phyloP scores from a whole-genome alignment of 495 filamentous ascomycete genomes.

The Pseudomonodictys pantanalensis region DNA sequence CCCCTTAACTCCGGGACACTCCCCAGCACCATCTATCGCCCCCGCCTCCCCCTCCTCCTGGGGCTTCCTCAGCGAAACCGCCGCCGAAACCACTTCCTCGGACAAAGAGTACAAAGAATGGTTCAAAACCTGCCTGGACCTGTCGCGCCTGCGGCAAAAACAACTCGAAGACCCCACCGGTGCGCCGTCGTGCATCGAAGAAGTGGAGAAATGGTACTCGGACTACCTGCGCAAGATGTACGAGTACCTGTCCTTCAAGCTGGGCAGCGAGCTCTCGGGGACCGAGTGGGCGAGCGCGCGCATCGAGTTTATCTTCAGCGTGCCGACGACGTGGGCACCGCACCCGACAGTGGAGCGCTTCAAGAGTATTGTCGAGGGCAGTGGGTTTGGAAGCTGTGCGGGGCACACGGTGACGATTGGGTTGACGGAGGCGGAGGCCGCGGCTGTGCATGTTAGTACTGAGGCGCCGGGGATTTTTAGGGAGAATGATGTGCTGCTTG shows the following conservation, averaged over 20 bases:
- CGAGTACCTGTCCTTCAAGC: constrained; percentile 48
- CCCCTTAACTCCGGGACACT: no score
- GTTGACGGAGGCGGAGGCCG: constrained; percentile 65
- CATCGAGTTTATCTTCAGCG: constrained; percentile 64
- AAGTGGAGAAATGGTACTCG: constrained; percentile 49
- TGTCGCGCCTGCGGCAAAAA: constrained; percentile 41
- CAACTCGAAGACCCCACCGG: constrained; percentile 29
- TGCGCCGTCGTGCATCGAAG: constrained; percentile 32
- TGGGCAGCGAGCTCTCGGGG: constrained; percentile 39
- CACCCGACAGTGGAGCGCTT: constrained; percentile 56
- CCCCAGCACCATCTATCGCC: no score
- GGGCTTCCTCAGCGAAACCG: constrained; percentile 53
- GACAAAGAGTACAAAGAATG: constrained; percentile 47
- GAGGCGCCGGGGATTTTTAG: constrained; percentile 35
- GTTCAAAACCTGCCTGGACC: constrained; percentile 61
- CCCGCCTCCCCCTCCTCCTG: no score
- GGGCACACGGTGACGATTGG: constrained; percentile 54
- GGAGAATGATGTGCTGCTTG: constrained; percentile 47
- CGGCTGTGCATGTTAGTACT: constrained; percentile 54
- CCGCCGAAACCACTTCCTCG: constrained; percentile 44
- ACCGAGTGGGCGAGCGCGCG: constrained; percentile 47
- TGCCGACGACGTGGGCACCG: constrained; percentile 65
- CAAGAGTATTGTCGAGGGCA: constrained; percentile 47
- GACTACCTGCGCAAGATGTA: constrained; percentile 56
- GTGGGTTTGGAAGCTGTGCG: constrained; percentile 49